These are phyloP conservation scores for Rhizopogon salebrosus DNA, from an alignment of 768 basidiomycete genomes.

Conservation along the genomic window DNA sequence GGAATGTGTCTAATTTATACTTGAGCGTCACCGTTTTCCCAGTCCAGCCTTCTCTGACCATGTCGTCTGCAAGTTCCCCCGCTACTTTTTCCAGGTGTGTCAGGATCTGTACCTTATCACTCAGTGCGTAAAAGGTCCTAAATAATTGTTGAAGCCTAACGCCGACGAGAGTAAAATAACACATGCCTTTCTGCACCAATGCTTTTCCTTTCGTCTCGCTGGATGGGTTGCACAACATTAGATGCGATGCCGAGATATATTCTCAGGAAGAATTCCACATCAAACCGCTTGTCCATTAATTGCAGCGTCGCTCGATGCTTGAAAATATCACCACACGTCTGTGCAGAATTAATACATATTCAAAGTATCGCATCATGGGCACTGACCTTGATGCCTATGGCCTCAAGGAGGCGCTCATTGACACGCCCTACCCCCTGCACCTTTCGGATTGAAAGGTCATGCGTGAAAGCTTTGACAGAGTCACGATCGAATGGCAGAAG, in stretches of 20 bases:
- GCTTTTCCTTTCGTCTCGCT: constrained; percentile 82
- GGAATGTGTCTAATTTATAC: constrained; percentile 87
- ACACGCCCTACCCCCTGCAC: constrained; percentile 90
- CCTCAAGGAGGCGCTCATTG: constrained; percentile 80
- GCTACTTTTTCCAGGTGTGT: constrained; percentile 79
- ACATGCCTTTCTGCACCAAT: constrained; percentile 84
- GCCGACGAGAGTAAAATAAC: background rate
- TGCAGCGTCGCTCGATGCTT: constrained; percentile 65
- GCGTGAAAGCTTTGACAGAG: constrained; percentile 72
- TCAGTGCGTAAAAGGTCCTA: constrained; percentile 75
- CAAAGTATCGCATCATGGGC: background rate
- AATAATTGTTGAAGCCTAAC: background rate
- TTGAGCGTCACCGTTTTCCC: constrained; percentile 90
- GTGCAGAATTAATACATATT: background rate
- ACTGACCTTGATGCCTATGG: constrained; percentile 77
- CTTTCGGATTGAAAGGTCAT: constrained; percentile 76
- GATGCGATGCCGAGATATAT: constrained; percentile 85
- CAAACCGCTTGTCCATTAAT: constrained; percentile 87
- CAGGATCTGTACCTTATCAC: constrained; percentile 61
- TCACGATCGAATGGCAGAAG: constrained; percentile 61
- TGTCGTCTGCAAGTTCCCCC: constrained; percentile 74
- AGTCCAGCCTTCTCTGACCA: constrained; percentile 74
- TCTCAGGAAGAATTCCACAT: constrained; percentile 66
- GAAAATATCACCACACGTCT: constrained; percentile 92
- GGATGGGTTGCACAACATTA: constrained; percentile 71